These are phyloP conservation scores for Laetiporus sulphureus DNA, from an alignment of 1,284 basidiomycete genomes.

Conservation along the genomic window DNA sequence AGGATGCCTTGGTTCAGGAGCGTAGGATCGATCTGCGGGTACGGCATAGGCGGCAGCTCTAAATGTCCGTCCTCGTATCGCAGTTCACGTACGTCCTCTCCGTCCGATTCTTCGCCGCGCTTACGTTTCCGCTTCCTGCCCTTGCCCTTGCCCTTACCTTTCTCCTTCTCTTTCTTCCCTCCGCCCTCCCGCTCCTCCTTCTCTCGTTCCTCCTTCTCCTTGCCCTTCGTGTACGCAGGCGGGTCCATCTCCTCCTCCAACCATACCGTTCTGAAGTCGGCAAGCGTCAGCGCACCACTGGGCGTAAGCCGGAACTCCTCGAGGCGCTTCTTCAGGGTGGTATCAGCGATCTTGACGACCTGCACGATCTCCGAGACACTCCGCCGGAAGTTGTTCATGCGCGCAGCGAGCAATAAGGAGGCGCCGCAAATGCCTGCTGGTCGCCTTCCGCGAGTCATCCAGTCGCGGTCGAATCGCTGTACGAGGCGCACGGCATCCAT, in stretches of 20 bases:
- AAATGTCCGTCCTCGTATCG: conserved; percentile 8
- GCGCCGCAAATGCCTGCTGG: conserved; percentile 98
- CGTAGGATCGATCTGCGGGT: conserved; percentile 34
- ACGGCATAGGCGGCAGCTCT: conserved; percentile 10
- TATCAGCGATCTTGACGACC: conserved; percentile 97
- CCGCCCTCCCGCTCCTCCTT: conserved; percentile 34
- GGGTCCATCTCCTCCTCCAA: conserved; percentile 89
- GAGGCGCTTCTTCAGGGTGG: conserved; percentile 89
- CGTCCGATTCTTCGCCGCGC: conserved; percentile 29
- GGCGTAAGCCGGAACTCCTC: conserved; percentile 93
- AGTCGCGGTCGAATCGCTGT: conserved; percentile 92
- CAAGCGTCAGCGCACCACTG: conserved; percentile 80
- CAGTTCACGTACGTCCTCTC: conserved; percentile 21
- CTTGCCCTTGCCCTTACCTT: conserved; percentile 35
- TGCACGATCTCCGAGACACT: conserved; percentile 95
- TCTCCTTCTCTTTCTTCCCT: conserved; percentile 31
- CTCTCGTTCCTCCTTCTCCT: conserved; percentile 62
- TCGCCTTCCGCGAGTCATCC: conserved; percentile 93
- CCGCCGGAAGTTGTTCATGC: conserved; percentile 97
- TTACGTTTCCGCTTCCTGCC: conserved; percentile 32
- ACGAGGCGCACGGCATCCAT: conserved; percentile 93
- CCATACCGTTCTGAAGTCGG: conserved; percentile 91
- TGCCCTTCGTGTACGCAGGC: conserved; percentile 78
- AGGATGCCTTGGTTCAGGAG: conserved; percentile 43
- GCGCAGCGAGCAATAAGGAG: conserved; percentile 88